These are phyloP conservation scores for Zymoseptoria ardabiliae DNA, from an alignment of 2,329 filamentous ascomycete genomes.

Conservation along the genomic window DNA sequence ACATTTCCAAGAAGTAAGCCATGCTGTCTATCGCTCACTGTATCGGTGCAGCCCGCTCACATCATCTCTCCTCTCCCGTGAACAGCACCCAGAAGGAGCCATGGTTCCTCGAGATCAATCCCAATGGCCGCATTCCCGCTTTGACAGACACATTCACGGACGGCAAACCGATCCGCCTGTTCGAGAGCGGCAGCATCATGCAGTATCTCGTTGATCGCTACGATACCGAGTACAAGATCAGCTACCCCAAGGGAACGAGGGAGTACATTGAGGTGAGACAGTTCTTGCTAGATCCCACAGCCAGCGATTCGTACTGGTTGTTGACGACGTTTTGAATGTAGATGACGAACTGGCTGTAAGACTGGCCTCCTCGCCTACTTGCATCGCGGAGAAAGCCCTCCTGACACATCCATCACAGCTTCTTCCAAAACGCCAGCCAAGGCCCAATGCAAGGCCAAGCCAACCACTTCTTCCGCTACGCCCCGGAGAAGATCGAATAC, in stretches of 20 bases:
- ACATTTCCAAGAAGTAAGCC: conserved; percentile 56
- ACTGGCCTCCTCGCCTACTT: neutral
- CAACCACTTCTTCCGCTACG: conserved; percentile 45
- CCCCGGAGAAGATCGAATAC: conserved; percentile 74
- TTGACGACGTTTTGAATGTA: conserved; percentile 30
- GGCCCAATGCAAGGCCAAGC: conserved; percentile 47
- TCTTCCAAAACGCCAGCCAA: conserved; percentile 63
- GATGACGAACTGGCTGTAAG: conserved; percentile 60
- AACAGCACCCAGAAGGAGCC: conserved; percentile 63
- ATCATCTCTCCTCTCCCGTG: neutral
- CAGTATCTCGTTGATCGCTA: conserved; percentile 68
- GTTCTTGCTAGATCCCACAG: neutral
- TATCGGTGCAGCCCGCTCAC: neutral
- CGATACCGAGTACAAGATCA: conserved; percentile 66
- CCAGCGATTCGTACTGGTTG: neutral
- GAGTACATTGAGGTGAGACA: conserved; percentile 57
- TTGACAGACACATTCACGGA: conserved; percentile 72
- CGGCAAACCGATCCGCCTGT: conserved; percentile 65
- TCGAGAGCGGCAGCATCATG: conserved; percentile 77
- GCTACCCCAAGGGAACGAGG: conserved; percentile 62
- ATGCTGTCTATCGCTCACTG: neutral
- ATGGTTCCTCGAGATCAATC: conserved; percentile 88
- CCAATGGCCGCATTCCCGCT: conserved; percentile 85
- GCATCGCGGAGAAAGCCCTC: neutral
- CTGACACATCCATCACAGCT: conserved; percentile 28